phyloP scores from a whole-genome alignment of 2,329 filamentous ascomycete species.

The Emericellopsis atlantica region DNA sequence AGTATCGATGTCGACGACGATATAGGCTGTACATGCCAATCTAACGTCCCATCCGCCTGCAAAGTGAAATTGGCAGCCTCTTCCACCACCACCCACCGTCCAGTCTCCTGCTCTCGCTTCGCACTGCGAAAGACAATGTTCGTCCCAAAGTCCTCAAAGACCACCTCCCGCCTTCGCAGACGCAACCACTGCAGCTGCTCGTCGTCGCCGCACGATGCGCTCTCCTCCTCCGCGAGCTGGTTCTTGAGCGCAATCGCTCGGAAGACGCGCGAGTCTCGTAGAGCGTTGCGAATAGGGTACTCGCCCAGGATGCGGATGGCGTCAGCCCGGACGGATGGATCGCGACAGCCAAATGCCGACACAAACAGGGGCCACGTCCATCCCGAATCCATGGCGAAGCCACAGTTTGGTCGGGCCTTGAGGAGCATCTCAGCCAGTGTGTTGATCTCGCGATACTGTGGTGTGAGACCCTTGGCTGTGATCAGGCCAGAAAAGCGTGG shows the following conservation, averaged over 20 bases:
- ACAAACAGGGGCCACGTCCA: conserved; percentile 31
- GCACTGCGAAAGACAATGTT: conserved; percentile 23
- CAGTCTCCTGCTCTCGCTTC: conserved; percentile 15
- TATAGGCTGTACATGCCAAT: conserved; percentile 21
- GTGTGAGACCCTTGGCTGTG: conserved; percentile 23
- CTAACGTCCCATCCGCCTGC: conserved; percentile 14
- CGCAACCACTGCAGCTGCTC: conserved; percentile 24
- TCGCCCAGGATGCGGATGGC: conserved; percentile 24
- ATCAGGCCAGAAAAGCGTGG: conserved; percentile 22
- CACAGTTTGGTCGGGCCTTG: conserved; percentile 18
- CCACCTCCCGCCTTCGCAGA: conserved; percentile 21
- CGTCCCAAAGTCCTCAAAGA: conserved; percentile 23
- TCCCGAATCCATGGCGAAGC: conserved; percentile 31
- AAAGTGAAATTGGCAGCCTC: conserved; percentile 20
- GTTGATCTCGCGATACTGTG: conserved; percentile 28
- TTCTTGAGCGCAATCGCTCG: conserved; percentile 24
- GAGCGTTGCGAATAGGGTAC: conserved; percentile 28
- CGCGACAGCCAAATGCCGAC: conserved; percentile 25
- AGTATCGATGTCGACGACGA: conserved; percentile 19
- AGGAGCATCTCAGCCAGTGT: conserved; percentile 23
- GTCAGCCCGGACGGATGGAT: conserved; percentile 22
- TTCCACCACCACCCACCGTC: conserved; percentile 23
- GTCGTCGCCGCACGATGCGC: conserved; percentile 14
- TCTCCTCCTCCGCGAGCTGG: conserved; percentile 18
- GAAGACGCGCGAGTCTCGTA: conserved; percentile 27